Evolutionary conservation across 2,329 filamentous ascomycete species (phyloP).

Genomic region (Fusarium circinatum): DNA sequence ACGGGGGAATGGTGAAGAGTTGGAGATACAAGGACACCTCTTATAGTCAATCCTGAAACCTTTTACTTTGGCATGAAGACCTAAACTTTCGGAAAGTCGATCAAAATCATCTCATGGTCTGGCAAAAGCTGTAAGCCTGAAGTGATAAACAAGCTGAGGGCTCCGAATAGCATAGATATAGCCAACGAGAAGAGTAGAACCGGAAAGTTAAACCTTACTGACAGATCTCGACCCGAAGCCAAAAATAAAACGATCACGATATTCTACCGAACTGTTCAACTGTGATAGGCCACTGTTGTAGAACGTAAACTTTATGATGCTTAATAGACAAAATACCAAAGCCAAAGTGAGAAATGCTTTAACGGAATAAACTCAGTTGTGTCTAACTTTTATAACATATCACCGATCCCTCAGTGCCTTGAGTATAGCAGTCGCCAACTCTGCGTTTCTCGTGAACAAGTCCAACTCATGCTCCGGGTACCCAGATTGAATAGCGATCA

Average conservation of each 20-base stretch:
- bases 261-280: not conserved
- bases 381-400: not conserved
- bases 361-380: not conserved
- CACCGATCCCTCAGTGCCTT: not conserved
- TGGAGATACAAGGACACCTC: no score
- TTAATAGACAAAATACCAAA: not conserved
- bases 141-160: no score
- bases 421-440: conserved; percentile 21
- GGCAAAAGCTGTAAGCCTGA: not conserved
- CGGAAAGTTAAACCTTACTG: no score
- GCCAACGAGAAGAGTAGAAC: not conserved
- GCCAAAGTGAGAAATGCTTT: not conserved
- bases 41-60: no score
- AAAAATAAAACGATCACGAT: not conserved
- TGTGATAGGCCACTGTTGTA: not conserved
- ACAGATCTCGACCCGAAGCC: not conserved
- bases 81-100: not conserved
- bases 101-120: not conserved
- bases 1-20: not conserved
- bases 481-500: conserved; percentile 29
- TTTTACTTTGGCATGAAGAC: no score
- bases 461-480: conserved; percentile 33
- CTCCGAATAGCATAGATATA: no score
- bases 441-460: conserved; percentile 19
- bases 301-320: not conserved